Evolutionary conservation across 257 asterid genomes (phyloP), one percentile per base, ranked within the genome.

Genomic region (Capsicum baccatum): DNA sequence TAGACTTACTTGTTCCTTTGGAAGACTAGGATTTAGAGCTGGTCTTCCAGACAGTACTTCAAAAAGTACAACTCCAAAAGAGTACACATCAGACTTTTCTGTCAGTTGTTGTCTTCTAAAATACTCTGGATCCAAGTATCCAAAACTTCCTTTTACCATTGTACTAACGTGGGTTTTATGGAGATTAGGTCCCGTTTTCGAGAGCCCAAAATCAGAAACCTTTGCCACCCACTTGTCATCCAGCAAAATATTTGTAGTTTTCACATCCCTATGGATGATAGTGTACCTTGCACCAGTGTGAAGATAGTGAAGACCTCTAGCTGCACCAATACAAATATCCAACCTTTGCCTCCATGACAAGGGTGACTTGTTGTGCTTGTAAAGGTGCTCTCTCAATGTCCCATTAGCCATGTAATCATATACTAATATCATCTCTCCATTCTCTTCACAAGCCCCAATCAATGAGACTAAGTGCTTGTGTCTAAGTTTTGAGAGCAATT

Each of bases 341-440:
- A 94, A 60, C 55, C 97, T 88, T 57, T 91, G 94, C 50, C 54
- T 86, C 98, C 98, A 95, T 6, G 87, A 76, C 47, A 95, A 79
- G 2, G 86, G 82, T 4, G 89, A 79, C 19, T 69, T 79, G 4
- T 76, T 48, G 78, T 47, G 68, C 21, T 89, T 84, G 84, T 92
- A 91, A 0, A 94, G 91, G 89, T 95, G 98, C 63, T 92, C 96
- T n/a, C 96, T 86, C 71, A 95, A 66, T 1, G 98, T 92, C 84
- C 98, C 98, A 26, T 94, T 92, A 2, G 91, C 96, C 98, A 95
- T 95, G 35, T 94, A 94, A 19, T 94, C 98, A 48, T 94, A 95
- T 2, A 95, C 96, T 15, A 95, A 87, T 57, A 93, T 90, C 98
- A 94, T 94, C 83, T 95, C 98, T 17, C 89, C 84, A 67, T 88